phyloP scores from a whole-genome alignment of 2,329 filamentous ascomycete genomes.

The Colletotrichum coccodes region DNA sequence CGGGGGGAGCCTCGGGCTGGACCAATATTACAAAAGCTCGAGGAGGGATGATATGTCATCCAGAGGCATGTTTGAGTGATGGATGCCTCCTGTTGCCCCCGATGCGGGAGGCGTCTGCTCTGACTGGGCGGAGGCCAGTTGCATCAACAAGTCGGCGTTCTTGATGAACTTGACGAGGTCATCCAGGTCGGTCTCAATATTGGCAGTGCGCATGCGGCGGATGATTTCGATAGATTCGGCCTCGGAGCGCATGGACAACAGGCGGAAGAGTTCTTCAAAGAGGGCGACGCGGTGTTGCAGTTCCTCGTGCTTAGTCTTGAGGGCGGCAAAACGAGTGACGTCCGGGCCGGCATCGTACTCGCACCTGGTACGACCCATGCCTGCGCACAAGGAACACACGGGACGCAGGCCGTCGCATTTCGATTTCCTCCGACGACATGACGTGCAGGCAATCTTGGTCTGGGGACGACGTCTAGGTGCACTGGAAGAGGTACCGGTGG shows the following conservation, averaged over 20 bases:
- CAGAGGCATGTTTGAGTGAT: neutral
- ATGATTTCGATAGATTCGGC: conserved; percentile 33
- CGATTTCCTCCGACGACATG: conserved; percentile 31
- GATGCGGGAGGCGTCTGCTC: conserved; percentile 2
- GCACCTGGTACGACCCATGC: conserved; percentile 29
- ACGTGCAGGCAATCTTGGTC: conserved; percentile 33
- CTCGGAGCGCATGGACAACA: conserved; percentile 29
- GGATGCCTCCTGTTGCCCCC: neutral
- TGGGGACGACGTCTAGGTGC: conserved; percentile 28
- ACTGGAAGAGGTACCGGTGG: conserved; percentile 9
- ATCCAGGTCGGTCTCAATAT: conserved; percentile 23
- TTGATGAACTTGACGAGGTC: conserved; percentile 33
- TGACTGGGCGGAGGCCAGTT: conserved; percentile 18
- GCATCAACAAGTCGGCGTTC: conserved; percentile 31
- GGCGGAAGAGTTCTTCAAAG: conserved; percentile 30
- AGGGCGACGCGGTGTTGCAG: conserved; percentile 27
- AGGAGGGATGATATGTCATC: conserved; percentile 25
- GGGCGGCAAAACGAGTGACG: conserved; percentile 31
- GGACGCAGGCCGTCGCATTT: conserved; percentile 34
- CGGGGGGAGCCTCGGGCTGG: neutral
- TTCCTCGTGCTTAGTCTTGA: conserved; percentile 30
- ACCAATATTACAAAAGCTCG: conserved; percentile 15
- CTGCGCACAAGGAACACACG: conserved; percentile 32
- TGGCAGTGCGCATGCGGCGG: conserved; percentile 27
- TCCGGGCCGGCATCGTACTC: conserved; percentile 34